Evolutionary conservation across 192 early-diverging fungal species (phyloP).

Genomic region (Backusella liffmaniae): DNA sequence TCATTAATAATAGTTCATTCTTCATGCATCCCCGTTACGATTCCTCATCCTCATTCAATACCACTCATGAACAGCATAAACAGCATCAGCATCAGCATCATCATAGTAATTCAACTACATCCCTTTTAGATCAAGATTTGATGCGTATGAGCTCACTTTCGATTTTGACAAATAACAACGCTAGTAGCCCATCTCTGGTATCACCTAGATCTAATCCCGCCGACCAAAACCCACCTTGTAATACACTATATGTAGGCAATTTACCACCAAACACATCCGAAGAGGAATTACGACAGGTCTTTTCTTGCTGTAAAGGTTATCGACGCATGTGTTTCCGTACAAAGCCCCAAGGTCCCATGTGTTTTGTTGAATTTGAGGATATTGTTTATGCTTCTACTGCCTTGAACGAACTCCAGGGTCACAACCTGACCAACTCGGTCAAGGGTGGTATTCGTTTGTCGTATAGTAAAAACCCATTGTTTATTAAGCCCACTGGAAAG

Average conservation of each 20-base stretch:
- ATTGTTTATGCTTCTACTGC: conserved; percentile 89
- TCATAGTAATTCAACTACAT: conserved; percentile 1
- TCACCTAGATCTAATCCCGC: conserved; percentile 53
- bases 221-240: conserved; percentile 98
- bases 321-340: conserved; percentile 85
- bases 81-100: conserved; percentile 10
- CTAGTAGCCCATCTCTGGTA: not conserved
- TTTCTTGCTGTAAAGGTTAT: conserved; percentile 80
- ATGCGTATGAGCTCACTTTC: conserved; percentile 33
- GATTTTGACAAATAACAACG: conserved; percentile 37
- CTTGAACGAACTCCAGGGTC: conserved; percentile 84
- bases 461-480: conserved; percentile 94
- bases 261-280: conserved; percentile 85
- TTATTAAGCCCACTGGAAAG: conserved; percentile 1
- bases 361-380: conserved; percentile 99
- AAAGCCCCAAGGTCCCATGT: conserved; percentile 95
- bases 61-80: conserved; percentile 18
- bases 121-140: not conserved
- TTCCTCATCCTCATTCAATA: conserved; percentile 40
- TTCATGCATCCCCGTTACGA: conserved; percentile 27
- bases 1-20: conserved; percentile 5
- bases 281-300: conserved; percentile 84
- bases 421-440: conserved; percentile 77
- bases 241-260: conserved; percentile 98
- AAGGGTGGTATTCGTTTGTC: conserved; percentile 93